Conservation (phyloP, 768 basidiomycete genomes). For the Paxillus involutus region DNA sequence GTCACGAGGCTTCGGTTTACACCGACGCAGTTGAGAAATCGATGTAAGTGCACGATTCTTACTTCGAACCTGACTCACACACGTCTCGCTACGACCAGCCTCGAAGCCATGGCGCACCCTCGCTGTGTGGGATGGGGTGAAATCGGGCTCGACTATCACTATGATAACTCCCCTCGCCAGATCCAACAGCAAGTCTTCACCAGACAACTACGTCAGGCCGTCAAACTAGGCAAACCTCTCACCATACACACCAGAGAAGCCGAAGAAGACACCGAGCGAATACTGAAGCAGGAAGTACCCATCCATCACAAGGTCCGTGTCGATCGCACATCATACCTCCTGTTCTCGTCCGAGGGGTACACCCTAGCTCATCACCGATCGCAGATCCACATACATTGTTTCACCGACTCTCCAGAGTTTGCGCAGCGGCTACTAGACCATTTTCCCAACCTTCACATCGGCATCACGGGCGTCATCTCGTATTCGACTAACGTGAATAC, state of each 20-base stretch:
- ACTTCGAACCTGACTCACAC: neutral
- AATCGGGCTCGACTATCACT: constrained; percentile 86
- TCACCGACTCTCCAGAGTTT: constrained; percentile 78
- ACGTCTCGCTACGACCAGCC: constrained; percentile 33
- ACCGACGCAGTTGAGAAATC: constrained; percentile 64
- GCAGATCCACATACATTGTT: constrained; percentile 87
- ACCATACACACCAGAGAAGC: constrained; percentile 89
- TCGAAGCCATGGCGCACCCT: constrained; percentile 77
- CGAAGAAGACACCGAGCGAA: constrained; percentile 76
- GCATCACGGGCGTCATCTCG: constrained; percentile 85
- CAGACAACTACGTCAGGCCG: constrained; percentile 67
- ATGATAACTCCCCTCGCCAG: constrained; percentile 72
- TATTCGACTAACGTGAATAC: constrained; percentile 78
- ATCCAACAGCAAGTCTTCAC: constrained; percentile 65
- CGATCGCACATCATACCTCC: neutral
- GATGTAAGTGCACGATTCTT: constrained; percentile 46
- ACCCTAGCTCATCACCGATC: neutral
- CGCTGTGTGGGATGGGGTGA: constrained; percentile 89
- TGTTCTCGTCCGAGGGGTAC: neutral
- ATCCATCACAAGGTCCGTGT: constrained; percentile 58
- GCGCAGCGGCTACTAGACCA: constrained; percentile 68
- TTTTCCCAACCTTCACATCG: constrained; percentile 82
- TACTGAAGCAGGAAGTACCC: constrained; percentile 76
- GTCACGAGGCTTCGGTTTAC: constrained; percentile 74
- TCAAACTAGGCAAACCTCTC: constrained; percentile 69